These are phyloP conservation scores for Fomitopsis pinicola DNA, from an alignment of 1,284 basidiomycete genomes.

Conservation along the genomic window DNA sequence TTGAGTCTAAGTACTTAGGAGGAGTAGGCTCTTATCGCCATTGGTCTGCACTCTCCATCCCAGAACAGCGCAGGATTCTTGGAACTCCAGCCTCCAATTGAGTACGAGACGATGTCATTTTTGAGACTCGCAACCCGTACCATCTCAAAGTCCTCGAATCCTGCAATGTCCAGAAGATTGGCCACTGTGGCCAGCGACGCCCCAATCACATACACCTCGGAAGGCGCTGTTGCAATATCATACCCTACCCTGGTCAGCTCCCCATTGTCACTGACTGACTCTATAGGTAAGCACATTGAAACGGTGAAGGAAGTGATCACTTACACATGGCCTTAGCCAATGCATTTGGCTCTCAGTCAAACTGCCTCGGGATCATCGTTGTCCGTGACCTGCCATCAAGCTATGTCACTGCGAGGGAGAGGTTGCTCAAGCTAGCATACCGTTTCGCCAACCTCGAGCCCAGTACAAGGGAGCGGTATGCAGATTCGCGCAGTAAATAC, in stretches of 20 bases:
- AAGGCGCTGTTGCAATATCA: slow-evolving; percentile 67
- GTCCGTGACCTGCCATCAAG: slow-evolving; percentile 72
- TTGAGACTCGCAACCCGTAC: background rate
- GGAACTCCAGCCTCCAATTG: background rate
- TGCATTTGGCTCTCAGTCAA: slow-evolving; percentile 76
- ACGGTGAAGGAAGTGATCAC: background rate
- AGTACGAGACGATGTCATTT: background rate
- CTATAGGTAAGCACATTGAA: slow-evolving; percentile 50
- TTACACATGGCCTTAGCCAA: slow-evolving; percentile 38
- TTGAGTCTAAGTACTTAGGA: too few species aligned
- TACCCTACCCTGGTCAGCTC: slow-evolving; percentile 58
- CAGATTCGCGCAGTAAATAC: slow-evolving; percentile 63
- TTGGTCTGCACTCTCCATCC: too few species aligned
- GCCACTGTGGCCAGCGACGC: background rate
- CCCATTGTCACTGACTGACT: slow-evolving; percentile 52
- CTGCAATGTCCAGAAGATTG: background rate
- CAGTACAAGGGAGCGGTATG: slow-evolving; percentile 61
- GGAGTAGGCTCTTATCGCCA: too few species aligned
- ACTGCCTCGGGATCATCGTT: slow-evolving; percentile 77
- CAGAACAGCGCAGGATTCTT: background rate
- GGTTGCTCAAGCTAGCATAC: slow-evolving; percentile 69
- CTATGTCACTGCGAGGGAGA: slow-evolving; percentile 61
- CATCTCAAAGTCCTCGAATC: too few species aligned
- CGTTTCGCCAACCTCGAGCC: slow-evolving; percentile 72
- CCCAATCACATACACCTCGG: slow-evolving; percentile 29